Conservation (phyloP, 306 rosid species). For the Cicer chorassanicum region DNA sequence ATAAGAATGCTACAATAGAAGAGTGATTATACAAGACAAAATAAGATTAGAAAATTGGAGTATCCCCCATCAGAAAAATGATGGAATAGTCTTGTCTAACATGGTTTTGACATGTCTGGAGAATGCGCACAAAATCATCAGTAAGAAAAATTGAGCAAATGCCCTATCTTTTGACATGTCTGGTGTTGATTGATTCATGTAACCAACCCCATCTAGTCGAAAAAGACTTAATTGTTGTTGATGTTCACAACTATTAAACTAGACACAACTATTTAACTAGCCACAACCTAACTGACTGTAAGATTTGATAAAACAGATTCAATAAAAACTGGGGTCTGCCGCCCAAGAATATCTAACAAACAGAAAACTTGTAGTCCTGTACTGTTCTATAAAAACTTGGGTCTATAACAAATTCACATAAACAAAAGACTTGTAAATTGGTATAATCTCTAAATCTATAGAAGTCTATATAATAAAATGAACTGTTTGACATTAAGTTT, state of each 20-base stretch:
- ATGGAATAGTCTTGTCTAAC: not conserved
- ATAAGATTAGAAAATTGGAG: not conserved
- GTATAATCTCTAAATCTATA: not conserved
- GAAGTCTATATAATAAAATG: not conserved
- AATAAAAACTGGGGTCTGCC: not conserved
- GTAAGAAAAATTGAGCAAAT: not conserved
- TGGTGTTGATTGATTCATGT: too few relatives aligned
- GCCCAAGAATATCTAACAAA: slow-evolving; percentile 3
- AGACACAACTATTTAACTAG: too few relatives aligned
- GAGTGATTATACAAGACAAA: not conserved
- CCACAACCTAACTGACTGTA: not conserved
- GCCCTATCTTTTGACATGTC: not conserved
- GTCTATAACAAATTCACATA: not conserved
- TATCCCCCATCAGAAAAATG: not conserved
- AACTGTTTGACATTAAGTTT: not conserved
- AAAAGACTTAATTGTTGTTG: too few relatives aligned
- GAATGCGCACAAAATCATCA: not conserved
- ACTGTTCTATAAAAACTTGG: too few relatives aligned
- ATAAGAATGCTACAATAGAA: not conserved
- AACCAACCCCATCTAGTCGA: too few relatives aligned
- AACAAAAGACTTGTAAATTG: not conserved
- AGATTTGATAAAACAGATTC: slow-evolving; percentile 1
- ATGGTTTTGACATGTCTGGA: not conserved
- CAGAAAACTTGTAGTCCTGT: slow-evolving; percentile 1
- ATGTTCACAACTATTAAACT: too few relatives aligned